Conservation (phyloP, 495 filamentous ascomycete genomes). For the Penicillium roqueforti region DNA sequence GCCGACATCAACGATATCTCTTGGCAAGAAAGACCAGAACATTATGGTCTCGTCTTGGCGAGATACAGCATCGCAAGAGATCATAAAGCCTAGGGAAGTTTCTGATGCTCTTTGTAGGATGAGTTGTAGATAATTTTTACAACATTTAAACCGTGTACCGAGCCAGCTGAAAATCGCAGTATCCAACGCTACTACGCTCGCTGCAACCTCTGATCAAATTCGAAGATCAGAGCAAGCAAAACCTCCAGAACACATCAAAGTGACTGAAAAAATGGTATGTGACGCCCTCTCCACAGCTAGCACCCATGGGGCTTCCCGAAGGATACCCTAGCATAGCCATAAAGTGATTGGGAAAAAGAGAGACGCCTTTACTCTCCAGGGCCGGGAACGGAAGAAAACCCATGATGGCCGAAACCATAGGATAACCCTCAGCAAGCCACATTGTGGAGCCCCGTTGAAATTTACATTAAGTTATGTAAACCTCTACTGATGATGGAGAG, state of each 20-base stretch:
- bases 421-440: slow-evolving; percentile 51
- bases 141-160: not conserved
- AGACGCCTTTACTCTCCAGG: slow-evolving; percentile 39
- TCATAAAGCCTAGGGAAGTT: not conserved
- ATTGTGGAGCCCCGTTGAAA: slow-evolving; percentile 39
- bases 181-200: not conserved
- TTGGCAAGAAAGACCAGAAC: not conserved
- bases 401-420: slow-evolving; percentile 37
- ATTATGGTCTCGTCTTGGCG: not conserved
- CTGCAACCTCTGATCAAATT: not conserved
- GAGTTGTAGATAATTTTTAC: not conserved
- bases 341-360: slow-evolving; percentile 44
- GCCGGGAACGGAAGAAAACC: slow-evolving; percentile 51
- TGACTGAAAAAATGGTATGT: slow-evolving; percentile 32
- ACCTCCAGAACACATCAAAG: slow-evolving; percentile 2
- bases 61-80: not conserved
- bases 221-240: not conserved
- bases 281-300: slow-evolving; percentile 47
- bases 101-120: not conserved
- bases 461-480: slow-evolving; percentile 47
- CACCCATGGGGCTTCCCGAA: slow-evolving; percentile 45
- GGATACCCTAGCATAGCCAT: slow-evolving; percentile 49
- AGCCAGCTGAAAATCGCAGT: not conserved
- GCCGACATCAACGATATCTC: not conserved
- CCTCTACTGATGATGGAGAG: slow-evolving; percentile 51